A percentile compares a stretch with the other conserved stretches of the same genome.
Conservation (phyloP, 2,329 filamentous ascomycete species). For the Monilinia aucupariae region DNA sequence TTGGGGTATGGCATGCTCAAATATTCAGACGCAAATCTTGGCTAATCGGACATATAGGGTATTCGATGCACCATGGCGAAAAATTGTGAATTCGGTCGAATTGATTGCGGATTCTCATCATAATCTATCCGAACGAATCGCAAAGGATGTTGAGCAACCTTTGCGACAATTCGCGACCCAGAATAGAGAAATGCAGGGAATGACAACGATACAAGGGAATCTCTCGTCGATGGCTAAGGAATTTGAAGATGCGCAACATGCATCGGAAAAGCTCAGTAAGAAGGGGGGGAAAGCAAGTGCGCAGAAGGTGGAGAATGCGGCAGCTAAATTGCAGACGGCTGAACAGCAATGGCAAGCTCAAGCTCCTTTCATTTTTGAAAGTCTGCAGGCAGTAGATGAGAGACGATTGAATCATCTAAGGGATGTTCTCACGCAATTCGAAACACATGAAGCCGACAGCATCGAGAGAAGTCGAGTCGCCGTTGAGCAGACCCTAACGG, state of each 20-base stretch:
- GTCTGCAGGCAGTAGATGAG: constrained; percentile 86
- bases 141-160: constrained; percentile 80
- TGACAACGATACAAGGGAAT: constrained; percentile 77
- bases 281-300: constrained; percentile 73
- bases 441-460: constrained; percentile 87
- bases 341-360: constrained; percentile 86
- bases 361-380: constrained; percentile 91
- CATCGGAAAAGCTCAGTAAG: constrained; percentile 74
- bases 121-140: constrained; percentile 72
- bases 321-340: constrained; percentile 69
- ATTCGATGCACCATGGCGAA: constrained; percentile 86
- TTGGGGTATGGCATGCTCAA: constrained; percentile 67
- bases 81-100: constrained; percentile 74
- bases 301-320: constrained; percentile 71
- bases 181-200: constrained; percentile 71
- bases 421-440: constrained; percentile 84
- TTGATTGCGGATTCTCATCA: constrained; percentile 79
- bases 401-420: constrained; percentile 81
- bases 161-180: constrained; percentile 68
- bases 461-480: constrained; percentile 69
- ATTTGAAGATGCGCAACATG: constrained; percentile 76
- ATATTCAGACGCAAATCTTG: not conserved
- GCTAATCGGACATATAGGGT: constrained; percentile 51
- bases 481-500: constrained; percentile 73
- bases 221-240: constrained; percentile 76